A percentile compares a stretch with the other conserved stretches of the same genome.
phyloP scores from a whole-genome alignment of 2,329 filamentous ascomycete species.

The Talaromyces sp. region DNA sequence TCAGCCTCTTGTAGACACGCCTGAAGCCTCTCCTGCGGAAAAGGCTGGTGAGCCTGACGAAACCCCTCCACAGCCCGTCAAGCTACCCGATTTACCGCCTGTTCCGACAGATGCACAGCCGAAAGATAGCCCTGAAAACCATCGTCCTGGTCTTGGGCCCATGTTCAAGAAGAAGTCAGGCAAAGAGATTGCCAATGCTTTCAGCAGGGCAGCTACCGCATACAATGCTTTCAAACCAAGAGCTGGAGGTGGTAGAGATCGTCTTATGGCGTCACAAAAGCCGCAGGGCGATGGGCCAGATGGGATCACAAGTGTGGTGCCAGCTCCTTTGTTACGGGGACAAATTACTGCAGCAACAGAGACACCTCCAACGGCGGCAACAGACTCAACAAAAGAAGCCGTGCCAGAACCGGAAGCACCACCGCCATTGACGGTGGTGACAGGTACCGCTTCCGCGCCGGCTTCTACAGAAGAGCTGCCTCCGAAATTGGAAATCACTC shows the following conservation, averaged over 20 bases:
- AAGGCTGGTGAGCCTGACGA: conserved; percentile 16
- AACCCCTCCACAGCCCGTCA: conserved; percentile 9
- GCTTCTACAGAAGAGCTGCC: conserved; percentile 15
- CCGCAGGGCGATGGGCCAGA: conserved; percentile 66
- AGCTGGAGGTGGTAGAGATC: conserved; percentile 77
- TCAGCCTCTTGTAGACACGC: neutral
- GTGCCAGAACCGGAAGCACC: conserved; percentile 9
- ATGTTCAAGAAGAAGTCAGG: conserved; percentile 82
- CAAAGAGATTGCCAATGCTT: conserved; percentile 63
- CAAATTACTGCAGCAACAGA: too few relatives aligned
- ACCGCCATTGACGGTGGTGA: neutral
- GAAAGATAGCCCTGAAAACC: conserved; percentile 29
- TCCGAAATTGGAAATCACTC: conserved; percentile 36
- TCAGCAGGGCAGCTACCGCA: conserved; percentile 74
- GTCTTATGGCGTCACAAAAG: conserved; percentile 58
- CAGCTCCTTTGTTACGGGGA: conserved; percentile 56
- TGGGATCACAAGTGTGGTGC: conserved; percentile 83
- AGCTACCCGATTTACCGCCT: neutral
- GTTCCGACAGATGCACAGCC: neutral
- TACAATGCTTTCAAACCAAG: conserved; percentile 76
- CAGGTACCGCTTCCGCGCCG: neutral
- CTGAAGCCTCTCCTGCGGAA: neutral
- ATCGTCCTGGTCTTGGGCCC: conserved; percentile 74
- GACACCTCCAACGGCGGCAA: too few relatives aligned
- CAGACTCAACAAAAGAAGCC: conserved; percentile 1